phyloP scores from a whole-genome alignment of 805 yeast genomes.

The Teunomyces tritomae region DNA sequence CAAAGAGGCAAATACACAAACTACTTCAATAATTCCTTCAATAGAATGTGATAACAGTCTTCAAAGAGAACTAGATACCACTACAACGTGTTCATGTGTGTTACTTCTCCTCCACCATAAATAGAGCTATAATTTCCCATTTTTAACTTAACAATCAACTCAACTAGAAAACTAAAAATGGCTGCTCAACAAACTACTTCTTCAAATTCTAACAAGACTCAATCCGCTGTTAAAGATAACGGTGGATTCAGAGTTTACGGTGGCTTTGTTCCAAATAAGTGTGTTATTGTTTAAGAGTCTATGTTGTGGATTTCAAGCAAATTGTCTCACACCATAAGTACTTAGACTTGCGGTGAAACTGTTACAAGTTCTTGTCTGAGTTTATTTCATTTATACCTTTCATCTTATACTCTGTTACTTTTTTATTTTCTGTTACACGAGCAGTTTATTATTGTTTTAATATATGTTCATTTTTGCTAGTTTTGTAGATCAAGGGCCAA shows the following conservation, averaged over 20 bases:
- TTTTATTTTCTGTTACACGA: neutral
- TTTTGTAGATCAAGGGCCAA: neutral
- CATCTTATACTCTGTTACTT: neutral
- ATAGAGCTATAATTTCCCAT: neutral
- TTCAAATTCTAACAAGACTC: slow-evolving; percentile 1
- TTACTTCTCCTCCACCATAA: neutral
- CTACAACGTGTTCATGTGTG: too few species aligned
- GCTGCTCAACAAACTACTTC: slow-evolving; percentile 3
- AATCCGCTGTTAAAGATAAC: slow-evolving; percentile 6
- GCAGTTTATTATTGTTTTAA: neutral
- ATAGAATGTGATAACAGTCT: too few species aligned
- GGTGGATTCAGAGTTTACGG: neutral
- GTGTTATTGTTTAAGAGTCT: slow-evolving; percentile 1
- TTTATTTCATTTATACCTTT: neutral
- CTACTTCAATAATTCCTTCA: neutral
- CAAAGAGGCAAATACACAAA: neutral
- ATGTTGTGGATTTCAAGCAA: neutral
- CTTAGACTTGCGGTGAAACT: too few species aligned
- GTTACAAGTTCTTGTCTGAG: too few species aligned
- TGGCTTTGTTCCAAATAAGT: neutral
- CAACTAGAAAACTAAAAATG: neutral
- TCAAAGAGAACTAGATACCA: neutral
- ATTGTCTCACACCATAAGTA: too few species aligned
- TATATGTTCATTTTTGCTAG: neutral
- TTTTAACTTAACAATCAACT: neutral